Percentiles rank a stretch among this genome's conserved stretches.
Conservation (phyloP, 352 stramenopile genomes). For the Thalassiosira oceanica region DNA sequence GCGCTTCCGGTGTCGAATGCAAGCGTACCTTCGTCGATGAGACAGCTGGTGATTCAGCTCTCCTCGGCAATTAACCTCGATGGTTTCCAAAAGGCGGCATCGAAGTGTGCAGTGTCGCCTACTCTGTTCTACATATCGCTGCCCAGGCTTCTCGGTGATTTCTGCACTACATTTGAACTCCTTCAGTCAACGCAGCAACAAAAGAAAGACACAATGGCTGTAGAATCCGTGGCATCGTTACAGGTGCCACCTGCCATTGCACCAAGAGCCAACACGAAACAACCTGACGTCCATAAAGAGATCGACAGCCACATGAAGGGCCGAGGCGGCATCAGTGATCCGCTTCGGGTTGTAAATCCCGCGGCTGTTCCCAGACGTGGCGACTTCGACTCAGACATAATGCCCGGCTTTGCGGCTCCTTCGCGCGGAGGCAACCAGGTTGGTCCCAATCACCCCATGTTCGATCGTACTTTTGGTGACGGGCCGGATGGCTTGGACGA, state of each 20-base stretch:
- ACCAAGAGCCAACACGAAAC: conserved; percentile 5
- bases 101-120: conserved; percentile 31
- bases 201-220: not conserved
- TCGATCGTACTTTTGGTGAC: conserved; percentile 47
- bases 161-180: conserved; percentile 42
- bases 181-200: conserved; percentile 14
- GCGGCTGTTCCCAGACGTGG: conserved; percentile 10
- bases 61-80: conserved; percentile 66
- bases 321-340: too few relatives aligned
- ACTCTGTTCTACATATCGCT: conserved; percentile 70
- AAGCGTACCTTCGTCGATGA: not conserved
- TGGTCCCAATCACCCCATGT: conserved; percentile 75
- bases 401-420: conserved; percentile 46
- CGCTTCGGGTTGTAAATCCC: conserved; percentile 6
- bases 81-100: conserved; percentile 44
- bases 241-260: too few relatives aligned
- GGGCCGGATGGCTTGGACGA: conserved; percentile 17
- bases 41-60: conserved; percentile 51
- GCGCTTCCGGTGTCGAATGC: conserved; percentile 1
- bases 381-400: conserved; percentile 65
- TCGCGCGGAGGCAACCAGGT: conserved; percentile 62
- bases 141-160: conserved; percentile 49
- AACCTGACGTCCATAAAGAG: conserved; percentile 5
- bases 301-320: not conserved
- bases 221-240: not conserved